Base-by-base conservation (phyloP, 495 filamentous ascomycete species). In the Mycothermus thermophilus region DNA sequence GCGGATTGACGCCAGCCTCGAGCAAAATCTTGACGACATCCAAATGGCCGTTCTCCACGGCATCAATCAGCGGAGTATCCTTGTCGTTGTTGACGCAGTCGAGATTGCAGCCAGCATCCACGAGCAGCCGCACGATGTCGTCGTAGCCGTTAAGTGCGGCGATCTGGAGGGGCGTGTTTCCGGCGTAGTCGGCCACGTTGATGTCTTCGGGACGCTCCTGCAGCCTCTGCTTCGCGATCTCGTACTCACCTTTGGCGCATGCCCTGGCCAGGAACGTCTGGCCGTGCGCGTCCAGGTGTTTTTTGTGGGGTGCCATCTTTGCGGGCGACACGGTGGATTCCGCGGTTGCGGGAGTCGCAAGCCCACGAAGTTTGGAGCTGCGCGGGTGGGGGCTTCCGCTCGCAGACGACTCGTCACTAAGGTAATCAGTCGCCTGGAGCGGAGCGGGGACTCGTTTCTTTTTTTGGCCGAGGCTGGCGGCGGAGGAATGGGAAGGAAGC, bases 31-130 rank as follows among this genome's bases (percentile, higher is more conserved):
- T 82, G 13, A 97, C 84, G 8, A 95, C 85, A n/a, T 79, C 83
- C 4, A 92, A 51, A 49, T 96, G 83, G 1, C 84, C 80, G 49
- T 96, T 96, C 45, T 95, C 88, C 18, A 94, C 81, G 0, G 90
- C 90, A 63, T 97, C 90, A 27, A 96, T 80, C 21, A 97, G 66
- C 13, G 90, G 92, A 0, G 90, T 94, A 43, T 97, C 90, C 50
- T 79, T 80, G 46, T 93, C 83, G 31, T 86, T 80, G 48, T 83
- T 84, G 32, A 71, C 63, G 32, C 69, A 71, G 42, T 94, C 79
- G 10, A 84, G 72, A 35, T 83, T 77, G 56, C 85, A 93, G 17
- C 83, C 82, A 33, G 79, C 74, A 5, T 79, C 68, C 36, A 96
- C 66, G 8, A 97, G 66, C 29, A 83, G 69, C 50, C 82, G 72